Percentiles rank a stretch among this genome's conserved stretches.
These are phyloP conservation scores for Candida hungchunana DNA, from an alignment of 805 yeast genomes.

Conservation along the genomic window DNA sequence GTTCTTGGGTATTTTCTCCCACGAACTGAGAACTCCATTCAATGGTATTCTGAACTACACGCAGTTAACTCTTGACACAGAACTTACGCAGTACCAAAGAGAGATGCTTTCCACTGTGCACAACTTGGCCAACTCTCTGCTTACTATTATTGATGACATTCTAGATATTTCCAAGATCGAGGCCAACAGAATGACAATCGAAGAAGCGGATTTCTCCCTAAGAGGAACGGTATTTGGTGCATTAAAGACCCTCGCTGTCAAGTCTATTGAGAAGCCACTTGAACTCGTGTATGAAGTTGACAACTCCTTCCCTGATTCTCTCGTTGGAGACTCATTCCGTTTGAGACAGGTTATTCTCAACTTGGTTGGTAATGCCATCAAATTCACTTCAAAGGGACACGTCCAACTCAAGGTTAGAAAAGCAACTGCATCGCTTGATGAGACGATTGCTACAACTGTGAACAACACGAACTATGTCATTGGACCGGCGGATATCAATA, in stretches of 20 bases:
- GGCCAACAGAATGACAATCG: constrained; percentile 91
- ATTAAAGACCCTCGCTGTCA: constrained; percentile 81
- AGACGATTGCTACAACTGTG: constrained; percentile 22
- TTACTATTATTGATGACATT: constrained; percentile 86
- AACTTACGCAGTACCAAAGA: constrained; percentile 84
- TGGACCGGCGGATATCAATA: constrained; percentile 23
- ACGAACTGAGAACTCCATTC: constrained; percentile 87
- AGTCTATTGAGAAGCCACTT: constrained; percentile 81
- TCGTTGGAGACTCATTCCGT: constrained; percentile 86
- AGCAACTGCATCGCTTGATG: constrained; percentile 30
- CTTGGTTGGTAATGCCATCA: constrained; percentile 85
- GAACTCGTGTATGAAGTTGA: constrained; percentile 80
- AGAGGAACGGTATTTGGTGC: constrained; percentile 91
- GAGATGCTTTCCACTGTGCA: constrained; percentile 90
- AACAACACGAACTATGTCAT: constrained; percentile 27
- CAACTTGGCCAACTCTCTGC: constrained; percentile 77
- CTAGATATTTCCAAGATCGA: constrained; percentile 90
- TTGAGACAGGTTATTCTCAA: constrained; percentile 82
- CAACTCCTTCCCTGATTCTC: constrained; percentile 80
- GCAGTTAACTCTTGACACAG: constrained; percentile 82
- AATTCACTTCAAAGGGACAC: constrained; percentile 78
- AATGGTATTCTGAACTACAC: constrained; percentile 94
- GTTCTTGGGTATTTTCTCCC: constrained; percentile 84
- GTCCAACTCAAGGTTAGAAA: constrained; percentile 72
- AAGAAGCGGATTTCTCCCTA: constrained; percentile 79